Conservation (phyloP, 169 alveolate genomes). For the Eimeria praecox region DNA sequence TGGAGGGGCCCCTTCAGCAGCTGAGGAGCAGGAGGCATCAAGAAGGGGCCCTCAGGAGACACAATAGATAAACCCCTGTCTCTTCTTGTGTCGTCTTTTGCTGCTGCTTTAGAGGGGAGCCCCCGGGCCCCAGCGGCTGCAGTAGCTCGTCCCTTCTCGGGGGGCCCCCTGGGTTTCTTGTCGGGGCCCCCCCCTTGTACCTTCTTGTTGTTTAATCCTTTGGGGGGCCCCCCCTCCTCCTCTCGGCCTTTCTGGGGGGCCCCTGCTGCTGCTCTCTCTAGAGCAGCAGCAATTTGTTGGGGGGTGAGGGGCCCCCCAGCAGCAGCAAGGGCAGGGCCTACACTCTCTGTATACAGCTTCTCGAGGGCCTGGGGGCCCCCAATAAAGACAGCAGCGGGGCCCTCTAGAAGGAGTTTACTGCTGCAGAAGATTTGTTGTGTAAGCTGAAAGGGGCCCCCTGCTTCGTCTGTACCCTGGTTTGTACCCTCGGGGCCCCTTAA, state of each 20-base stretch:
- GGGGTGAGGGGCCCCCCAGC: constrained; percentile 41
- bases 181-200: neutral
- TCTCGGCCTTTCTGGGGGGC: neutral
- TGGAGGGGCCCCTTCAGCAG: neutral
- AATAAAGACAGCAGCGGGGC: neutral
- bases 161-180: constrained; percentile 10
- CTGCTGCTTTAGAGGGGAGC: neutral
- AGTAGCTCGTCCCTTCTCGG: neutral
- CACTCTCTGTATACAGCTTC: neutral
- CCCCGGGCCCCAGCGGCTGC: neutral
- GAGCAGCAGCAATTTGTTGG: neutral
- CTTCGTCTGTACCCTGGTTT: neutral
- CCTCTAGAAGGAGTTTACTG: constrained; percentile 23
- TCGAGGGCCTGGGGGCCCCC: constrained; percentile 9
- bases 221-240: constrained; percentile 8
- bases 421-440: neutral
- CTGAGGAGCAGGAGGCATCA: neutral
- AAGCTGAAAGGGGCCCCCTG: constrained; percentile 6
- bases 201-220: neutral
- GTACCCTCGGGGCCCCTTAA: neutral
- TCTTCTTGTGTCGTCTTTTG: neutral
- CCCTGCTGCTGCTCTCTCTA: constrained; percentile 7
- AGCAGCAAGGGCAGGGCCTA: constrained; percentile 32
- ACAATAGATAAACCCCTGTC: neutral
- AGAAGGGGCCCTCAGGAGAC: neutral